Evolutionary conservation across 805 yeast species (phyloP), one percentile per base, ranked within the genome.

Genomic region (Debaryomyces maramus): DNA sequence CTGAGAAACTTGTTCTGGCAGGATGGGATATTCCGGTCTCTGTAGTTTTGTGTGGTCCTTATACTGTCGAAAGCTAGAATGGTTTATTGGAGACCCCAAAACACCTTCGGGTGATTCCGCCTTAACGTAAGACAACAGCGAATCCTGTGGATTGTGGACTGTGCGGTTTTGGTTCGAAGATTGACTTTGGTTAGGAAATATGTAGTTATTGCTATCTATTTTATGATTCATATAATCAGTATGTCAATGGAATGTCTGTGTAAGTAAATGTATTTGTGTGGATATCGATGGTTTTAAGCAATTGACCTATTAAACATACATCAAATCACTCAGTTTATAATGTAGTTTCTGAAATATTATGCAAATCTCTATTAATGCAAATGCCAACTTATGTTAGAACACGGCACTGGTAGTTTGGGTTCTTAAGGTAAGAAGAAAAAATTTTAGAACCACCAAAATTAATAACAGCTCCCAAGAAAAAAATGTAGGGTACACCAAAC

Each of bases 31-130:
- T 19, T 11, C 32, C 21, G 19, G 38, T 7, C 28, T 14, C n/a
- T 32, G 33, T n/a, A 18, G 17, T 10, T 23, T 27, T 27, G 35
- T 9, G 21, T 20, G 34, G 16, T 36, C 39, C 38, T 39, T 45
- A 29, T 29, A 39, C 36, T 24, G 39, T 34, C 36, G 36, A 20
- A 31, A 39, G 24, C 39, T 30, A 16, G 37, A 35, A 22, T 35
- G 37, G 36, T 37, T 42, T 29, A 40, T 39, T 13, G 45, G 45
- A 21, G 40, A 33, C 19, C 41, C 46, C 17, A 34, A 29, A n/a
- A n/a, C 32, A 16, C 32, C 32, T 14, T 29, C 32, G 6, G 32
- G 16, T 6, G 32, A 16, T 14, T 29, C 20, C 11, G 2, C 16
- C 20, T 29, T 24, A 3, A 24, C 2, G 28, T 24, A 24, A n/a